Percentiles rank a stretch among this genome's conserved stretches.
These are phyloP conservation scores for Globisporangium cystogenes DNA, from an alignment of 352 stramenopile species.

Conservation along the genomic window DNA sequence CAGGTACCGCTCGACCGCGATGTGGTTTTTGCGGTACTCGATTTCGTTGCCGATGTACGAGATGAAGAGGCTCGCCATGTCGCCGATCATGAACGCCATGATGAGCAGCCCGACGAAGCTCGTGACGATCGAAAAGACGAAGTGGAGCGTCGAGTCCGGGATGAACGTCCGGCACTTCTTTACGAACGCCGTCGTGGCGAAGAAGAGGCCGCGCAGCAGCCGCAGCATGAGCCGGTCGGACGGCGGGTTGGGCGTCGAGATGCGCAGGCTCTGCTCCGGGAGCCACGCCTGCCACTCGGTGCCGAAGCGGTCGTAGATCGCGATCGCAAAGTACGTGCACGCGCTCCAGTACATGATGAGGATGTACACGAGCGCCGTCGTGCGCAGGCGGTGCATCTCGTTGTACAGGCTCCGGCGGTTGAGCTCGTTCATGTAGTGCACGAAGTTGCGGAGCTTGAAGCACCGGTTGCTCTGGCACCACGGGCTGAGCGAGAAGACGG, in stretches of 20 bases:
- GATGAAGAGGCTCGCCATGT: conserved; percentile 66
- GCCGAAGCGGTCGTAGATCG: conserved; percentile 27
- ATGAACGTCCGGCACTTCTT: conserved; percentile 42
- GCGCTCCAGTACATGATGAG: conserved; percentile 51
- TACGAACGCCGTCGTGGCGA: conserved; percentile 41
- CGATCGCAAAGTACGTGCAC: conserved; percentile 44
- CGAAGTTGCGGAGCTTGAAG: conserved; percentile 46
- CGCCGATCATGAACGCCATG: conserved; percentile 69
- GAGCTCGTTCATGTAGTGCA: conserved; percentile 50
- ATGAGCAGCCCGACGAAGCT: conserved; percentile 44
- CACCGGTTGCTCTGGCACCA: conserved; percentile 40
- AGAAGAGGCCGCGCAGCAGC: conserved; percentile 42
- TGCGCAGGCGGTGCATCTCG: conserved; percentile 42
- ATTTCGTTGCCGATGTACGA: conserved; percentile 71
- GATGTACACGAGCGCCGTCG: conserved; percentile 43
- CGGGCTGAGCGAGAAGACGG: conserved; percentile 34
- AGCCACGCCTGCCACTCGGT: conserved; percentile 46
- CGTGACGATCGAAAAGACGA: conserved; percentile 37
- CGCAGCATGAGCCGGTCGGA: conserved; percentile 23
- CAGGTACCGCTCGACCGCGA: conserved; percentile 56
- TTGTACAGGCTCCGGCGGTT: conserved; percentile 48
- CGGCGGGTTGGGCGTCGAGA: conserved; percentile 21
- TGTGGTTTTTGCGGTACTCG: conserved; percentile 66
- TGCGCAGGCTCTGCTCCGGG: conserved; percentile 14
- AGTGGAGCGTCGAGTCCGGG: conserved; percentile 18